phyloP scores from a whole-genome alignment of 306 rosid species.

The Styphnolobium japonicum region DNA sequence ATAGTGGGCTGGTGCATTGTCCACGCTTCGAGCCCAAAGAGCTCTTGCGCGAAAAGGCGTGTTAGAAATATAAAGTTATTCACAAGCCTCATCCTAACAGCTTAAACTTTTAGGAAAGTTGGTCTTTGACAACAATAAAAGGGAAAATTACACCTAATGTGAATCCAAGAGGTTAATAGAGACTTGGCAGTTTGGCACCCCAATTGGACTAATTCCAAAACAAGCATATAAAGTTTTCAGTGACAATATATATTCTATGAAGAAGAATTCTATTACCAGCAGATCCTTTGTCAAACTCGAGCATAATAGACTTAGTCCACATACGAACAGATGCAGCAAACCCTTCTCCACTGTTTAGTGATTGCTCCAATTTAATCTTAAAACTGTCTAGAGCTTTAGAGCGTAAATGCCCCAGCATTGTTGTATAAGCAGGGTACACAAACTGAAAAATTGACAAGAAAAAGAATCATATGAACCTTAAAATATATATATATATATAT shows the following conservation, averaged over 20 bases:
- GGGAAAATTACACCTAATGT: not conserved
- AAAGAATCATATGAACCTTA: not conserved
- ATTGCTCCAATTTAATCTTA: slow-evolving; percentile 56
- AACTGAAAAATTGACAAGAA: slow-evolving; percentile 50
- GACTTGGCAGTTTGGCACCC: not conserved
- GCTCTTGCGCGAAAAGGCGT: too few species aligned
- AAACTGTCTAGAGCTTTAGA: slow-evolving; percentile 55
- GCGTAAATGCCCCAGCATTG: slow-evolving; percentile 70
- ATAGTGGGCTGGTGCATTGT: too few species aligned
- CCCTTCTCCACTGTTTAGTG: slow-evolving; percentile 74
- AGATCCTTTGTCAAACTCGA: slow-evolving; percentile 65
- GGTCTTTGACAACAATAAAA: too few species aligned
- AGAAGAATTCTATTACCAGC: slow-evolving; percentile 53
- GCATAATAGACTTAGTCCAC: slow-evolving; percentile 43
- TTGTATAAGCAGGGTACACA: slow-evolving; percentile 62
- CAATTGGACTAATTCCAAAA: not conserved
- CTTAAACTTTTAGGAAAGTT: too few species aligned
- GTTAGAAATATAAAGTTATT: not conserved
- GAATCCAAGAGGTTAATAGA: not conserved
- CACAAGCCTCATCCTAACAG: too few species aligned
- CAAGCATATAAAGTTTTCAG: not conserved
- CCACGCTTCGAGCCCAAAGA: too few species aligned
- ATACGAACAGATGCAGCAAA: slow-evolving; percentile 58
- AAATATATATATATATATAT: too few species aligned
- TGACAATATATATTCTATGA: not conserved